Conservation (phyloP, 805 yeast species). For the Cyberlindnera nakhonratchasimensis region DNA sequence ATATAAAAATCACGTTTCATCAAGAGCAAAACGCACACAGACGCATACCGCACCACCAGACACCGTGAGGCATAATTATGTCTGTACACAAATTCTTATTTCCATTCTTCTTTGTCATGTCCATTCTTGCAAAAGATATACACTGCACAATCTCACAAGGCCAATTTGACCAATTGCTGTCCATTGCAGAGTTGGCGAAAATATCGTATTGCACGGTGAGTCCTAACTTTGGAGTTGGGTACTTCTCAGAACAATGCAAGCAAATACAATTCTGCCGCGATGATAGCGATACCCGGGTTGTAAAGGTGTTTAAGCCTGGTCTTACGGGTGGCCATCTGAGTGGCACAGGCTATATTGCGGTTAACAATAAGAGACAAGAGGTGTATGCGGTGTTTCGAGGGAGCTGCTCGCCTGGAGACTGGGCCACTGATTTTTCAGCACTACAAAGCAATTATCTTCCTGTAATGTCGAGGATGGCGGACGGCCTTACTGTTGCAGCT, state of each 20-base stretch:
- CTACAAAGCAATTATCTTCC: slow-evolving; percentile 49
- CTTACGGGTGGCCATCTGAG: slow-evolving; percentile 34
- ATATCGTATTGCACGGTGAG: slow-evolving; percentile 9
- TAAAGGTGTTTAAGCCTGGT: slow-evolving; percentile 14
- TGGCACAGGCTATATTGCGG: slow-evolving; percentile 54
- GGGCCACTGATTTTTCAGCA: slow-evolving; percentile 55
- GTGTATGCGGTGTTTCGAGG: slow-evolving; percentile 61
- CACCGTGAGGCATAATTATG: too few species aligned
- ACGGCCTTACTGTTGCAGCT: background rate
- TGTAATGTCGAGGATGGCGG: slow-evolving; percentile 12
- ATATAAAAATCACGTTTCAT: too few species aligned
- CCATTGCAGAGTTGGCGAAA: slow-evolving; percentile 5
- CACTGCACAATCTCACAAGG: background rate
- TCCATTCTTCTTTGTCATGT: too few species aligned
- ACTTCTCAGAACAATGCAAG: background rate
- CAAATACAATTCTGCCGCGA: slow-evolving; percentile 5
- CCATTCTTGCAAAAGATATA: too few species aligned
- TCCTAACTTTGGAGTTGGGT: slow-evolving; percentile 7
- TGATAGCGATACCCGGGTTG: slow-evolving; percentile 5
- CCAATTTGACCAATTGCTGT: background rate
- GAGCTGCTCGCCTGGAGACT: slow-evolving; percentile 56
- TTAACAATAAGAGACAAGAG: slow-evolving; percentile 41
- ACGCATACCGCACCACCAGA: too few species aligned
- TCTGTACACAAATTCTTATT: background rate
- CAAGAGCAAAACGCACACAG: too few species aligned